phyloP scores from a whole-genome alignment of 345 rosid genomes.

The Brassica incana region DNA sequence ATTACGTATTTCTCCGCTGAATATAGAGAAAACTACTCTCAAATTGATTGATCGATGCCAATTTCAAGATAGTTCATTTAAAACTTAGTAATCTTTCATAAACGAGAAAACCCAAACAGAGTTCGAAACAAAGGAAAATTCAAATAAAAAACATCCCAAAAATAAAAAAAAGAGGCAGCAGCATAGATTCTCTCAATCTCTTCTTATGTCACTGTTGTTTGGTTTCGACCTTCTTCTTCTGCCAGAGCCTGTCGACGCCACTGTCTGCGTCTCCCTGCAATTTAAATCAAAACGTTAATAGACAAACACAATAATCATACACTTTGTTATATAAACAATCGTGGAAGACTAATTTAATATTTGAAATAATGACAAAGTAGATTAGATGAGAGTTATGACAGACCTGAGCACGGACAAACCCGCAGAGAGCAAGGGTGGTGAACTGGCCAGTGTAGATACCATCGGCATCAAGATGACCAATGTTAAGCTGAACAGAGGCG shows the following conservation, averaged over 20 bases:
- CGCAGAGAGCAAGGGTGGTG: conserved; percentile 67
- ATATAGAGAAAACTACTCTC: no score
- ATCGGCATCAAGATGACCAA: conserved; percentile 62
- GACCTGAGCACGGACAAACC: conserved; percentile 77
- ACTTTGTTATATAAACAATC: not conserved
- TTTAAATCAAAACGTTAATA: not conserved
- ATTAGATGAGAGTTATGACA: not conserved
- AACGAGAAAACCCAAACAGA: not conserved
- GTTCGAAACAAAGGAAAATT: not conserved
- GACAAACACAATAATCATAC: not conserved
- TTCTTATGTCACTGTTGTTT: conserved; percentile 16
- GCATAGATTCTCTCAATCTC: not conserved
- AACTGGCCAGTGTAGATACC: conserved; percentile 56
- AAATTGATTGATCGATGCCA: no score
- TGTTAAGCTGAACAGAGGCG: conserved; percentile 67
- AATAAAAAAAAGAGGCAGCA: not conserved
- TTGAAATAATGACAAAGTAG: not conserved
- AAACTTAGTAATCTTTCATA: conserved; percentile 5
- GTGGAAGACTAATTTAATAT: not conserved
- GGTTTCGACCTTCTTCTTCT: conserved; percentile 42
- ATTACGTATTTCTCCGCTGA: no score
- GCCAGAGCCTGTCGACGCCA: conserved; percentile 65
- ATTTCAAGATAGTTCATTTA: no score
- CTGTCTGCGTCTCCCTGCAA: conserved; percentile 74
- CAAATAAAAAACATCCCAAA: not conserved